Evolutionary conservation across 2,329 filamentous ascomycete genomes (phyloP).

Genomic region (Scedosporium minutisporum): DNA sequence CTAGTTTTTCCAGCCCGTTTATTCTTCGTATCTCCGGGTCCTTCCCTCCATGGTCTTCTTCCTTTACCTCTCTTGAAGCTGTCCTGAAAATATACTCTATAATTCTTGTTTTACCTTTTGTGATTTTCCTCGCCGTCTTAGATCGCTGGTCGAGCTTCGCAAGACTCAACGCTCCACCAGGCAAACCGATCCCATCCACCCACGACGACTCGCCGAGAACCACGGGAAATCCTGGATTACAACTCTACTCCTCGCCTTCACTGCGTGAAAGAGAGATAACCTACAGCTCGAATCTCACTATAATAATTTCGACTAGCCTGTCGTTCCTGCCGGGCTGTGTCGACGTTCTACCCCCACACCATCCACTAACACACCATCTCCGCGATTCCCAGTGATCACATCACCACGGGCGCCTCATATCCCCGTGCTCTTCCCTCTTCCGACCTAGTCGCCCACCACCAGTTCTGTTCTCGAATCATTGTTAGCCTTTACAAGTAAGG

Average conservation of each 20-base stretch:
- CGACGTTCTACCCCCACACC: neutral
- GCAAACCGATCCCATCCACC: neutral
- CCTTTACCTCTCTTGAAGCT: neutral
- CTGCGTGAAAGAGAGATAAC: neutral
- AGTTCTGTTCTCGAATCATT: neutral
- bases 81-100: neutral
- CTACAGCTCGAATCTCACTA: neutral
- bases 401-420: neutral
- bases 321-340: neutral
- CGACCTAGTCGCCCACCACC: slow-evolving; percentile 1
- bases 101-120: neutral
- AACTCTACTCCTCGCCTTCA: neutral
- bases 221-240: neutral
- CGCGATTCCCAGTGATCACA: neutral
- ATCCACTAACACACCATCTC: slow-evolving; percentile 2
- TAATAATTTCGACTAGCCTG: neutral
- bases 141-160: slow-evolving; percentile 3
- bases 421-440: neutral
- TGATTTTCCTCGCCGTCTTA: neutral
- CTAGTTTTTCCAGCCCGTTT: neutral
- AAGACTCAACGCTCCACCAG: neutral
- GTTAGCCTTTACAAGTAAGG: neutral
- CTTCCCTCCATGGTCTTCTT: neutral
- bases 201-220: neutral
- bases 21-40: neutral